Evolutionary conservation across 176 grass and related monocot genomes (phyloP).

Genomic region (Avena eriantha): DNA sequence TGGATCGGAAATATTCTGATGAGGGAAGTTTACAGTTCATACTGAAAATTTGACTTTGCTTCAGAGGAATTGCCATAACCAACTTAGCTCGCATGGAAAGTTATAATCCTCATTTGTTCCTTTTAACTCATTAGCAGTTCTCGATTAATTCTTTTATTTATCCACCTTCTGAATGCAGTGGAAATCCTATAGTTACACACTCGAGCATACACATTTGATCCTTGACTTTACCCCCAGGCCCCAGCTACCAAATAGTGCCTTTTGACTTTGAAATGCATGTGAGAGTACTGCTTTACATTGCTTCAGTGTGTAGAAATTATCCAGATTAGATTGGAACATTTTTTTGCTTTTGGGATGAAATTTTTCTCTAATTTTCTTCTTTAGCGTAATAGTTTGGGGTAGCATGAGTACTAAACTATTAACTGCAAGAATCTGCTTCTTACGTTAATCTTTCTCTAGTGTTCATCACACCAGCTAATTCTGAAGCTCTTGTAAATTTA

Average conservation of each 20-base stretch:
- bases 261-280: conserved; percentile 27
- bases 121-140: neutral
- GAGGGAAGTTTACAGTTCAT: neutral
- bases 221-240: neutral
- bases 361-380: neutral
- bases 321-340: neutral
- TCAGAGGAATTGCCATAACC: neutral
- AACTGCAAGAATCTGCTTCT: neutral
- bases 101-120: no score
- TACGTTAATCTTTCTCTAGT: conserved; percentile 2
- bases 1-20: neutral
- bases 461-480: neutral
- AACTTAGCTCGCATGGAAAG: neutral
- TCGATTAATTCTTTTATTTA: neutral
- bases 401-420: neutral
- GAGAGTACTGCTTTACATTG: neutral
- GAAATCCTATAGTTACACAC: neutral
- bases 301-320: neutral
- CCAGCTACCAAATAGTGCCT: neutral
- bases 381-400: neutral
- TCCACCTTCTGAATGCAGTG: neutral
- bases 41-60: conserved; percentile 1
- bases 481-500: neutral
- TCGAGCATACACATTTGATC: neutral
- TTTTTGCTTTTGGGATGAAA: neutral